Base-by-base conservation (phyloP, 768 basidiomycete species). In the Boletus rubropictus region DNA sequence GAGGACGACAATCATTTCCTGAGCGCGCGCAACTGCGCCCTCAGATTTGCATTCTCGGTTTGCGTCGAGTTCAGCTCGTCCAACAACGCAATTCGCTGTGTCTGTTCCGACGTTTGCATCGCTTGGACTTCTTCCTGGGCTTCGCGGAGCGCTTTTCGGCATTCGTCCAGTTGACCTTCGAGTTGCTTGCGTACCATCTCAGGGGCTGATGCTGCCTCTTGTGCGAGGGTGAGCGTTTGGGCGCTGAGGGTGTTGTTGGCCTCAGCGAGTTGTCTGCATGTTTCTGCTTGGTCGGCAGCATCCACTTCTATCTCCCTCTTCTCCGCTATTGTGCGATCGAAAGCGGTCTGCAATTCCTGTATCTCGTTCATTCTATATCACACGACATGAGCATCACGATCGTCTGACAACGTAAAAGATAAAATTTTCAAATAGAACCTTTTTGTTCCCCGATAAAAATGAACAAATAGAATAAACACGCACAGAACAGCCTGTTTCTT, bases 41-140 rank as follows among this genome's bases (percentile, higher is more conserved):
- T 76, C 50, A 92, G 61, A 32, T 64, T 79, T 33, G 70, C 73
- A 58, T 92, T 91, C 69, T 91, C 88, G 46, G 77, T 83, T 69
- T 91, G 88, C 68, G 85, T 76, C 42, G 77, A 73, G 62, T 89
- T 92, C 57, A 95, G 74, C 70, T 95, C 91, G 59, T 96, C 92
- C 35, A 99, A 73, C 45, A 99, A 62, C 27, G 85, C 84, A 46
- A 90, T 81, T 53, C 85, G 75, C 69, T 94, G 92, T 8, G 73
- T 77, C 68, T 91, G 86, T 59, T 93, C 89, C 14, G 81, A 79
- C 54, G 69, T 73, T 34, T 73, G 75, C 76, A 86, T 80, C 32
- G 70, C 76, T 15, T 84, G 76, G 33, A 90, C 65, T 61, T 93
- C 86, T 22, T 79, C 82, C 58, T 78, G 72, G 8, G 84, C 82